A percentile compares a stretch with the other conserved stretches of the same genome.
Evolutionary conservation across 176 grass and related monocot species (phyloP).

Genomic region (Otatea glauca): DNA sequence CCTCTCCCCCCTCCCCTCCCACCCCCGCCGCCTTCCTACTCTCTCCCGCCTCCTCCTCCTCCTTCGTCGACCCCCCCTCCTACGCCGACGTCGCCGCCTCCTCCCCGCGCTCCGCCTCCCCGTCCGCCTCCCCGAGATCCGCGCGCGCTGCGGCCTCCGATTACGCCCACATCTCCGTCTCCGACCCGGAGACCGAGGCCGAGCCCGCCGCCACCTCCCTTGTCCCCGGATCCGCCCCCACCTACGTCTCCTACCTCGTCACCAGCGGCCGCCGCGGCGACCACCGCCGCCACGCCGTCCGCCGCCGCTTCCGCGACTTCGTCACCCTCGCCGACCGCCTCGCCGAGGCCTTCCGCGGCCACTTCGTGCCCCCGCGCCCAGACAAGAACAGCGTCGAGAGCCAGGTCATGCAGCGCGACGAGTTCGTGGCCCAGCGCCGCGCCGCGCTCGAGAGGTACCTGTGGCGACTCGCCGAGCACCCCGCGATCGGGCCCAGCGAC

Average conservation of each 20-base stretch:
- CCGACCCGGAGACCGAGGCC: constrained; percentile 73
- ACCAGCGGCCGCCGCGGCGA: constrained; percentile 54
- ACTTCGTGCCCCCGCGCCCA: constrained; percentile 83
- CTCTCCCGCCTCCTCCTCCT: constrained; percentile 60
- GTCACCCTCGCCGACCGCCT: constrained; percentile 92
- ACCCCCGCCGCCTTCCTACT: constrained; percentile 38
- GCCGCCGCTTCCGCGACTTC: constrained; percentile 96
- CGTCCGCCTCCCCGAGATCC: constrained; percentile 61
- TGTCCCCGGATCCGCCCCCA: constrained; percentile 64
- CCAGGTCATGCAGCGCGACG: constrained; percentile 94
- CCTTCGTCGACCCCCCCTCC: constrained; percentile 92
- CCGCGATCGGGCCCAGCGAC: constrained; percentile 73
- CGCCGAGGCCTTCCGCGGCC: constrained; percentile 78
- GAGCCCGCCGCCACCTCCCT: constrained; percentile 68
- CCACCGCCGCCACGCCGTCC: constrained; percentile 54
- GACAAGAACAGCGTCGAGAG: constrained; percentile 95
- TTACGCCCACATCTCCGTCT: constrained; percentile 73
- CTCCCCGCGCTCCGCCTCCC: constrained; percentile 49
- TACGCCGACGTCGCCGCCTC: constrained; percentile 81
- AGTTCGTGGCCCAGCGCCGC: constrained; percentile 84
- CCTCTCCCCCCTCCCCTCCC: constrained; percentile 43
- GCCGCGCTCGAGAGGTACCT: constrained; percentile 82
- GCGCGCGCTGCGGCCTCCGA: constrained; percentile 50
- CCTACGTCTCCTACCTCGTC: constrained; percentile 88
- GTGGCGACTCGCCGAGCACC: constrained; percentile 77